These are phyloP conservation scores for Globisporangium paroecandrum DNA, from an alignment of 352 stramenopile species.

Conservation along the genomic window DNA sequence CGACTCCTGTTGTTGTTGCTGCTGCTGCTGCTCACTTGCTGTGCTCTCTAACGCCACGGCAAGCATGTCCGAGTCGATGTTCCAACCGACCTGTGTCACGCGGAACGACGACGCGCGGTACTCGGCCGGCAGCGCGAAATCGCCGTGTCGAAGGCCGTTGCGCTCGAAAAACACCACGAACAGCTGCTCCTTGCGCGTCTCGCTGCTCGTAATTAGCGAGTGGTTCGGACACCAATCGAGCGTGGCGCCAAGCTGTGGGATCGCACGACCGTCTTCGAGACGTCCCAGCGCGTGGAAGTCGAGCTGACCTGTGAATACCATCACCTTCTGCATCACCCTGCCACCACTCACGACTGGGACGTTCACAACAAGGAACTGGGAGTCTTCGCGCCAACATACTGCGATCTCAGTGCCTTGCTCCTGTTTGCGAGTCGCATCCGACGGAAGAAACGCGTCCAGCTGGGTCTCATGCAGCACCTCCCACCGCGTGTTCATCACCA, in stretches of 20 bases:
- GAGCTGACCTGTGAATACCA: conserved; percentile 58
- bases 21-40: not conserved
- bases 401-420: conserved; percentile 13
- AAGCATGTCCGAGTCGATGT: conserved; percentile 63
- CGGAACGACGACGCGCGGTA: conserved; percentile 27
- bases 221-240: conserved; percentile 79
- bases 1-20: not conserved
- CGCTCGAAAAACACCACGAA: conserved; percentile 82
- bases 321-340: conserved; percentile 32
- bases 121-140: conserved; percentile 55
- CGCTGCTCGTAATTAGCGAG: conserved; percentile 61
- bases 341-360: conserved; percentile 20
- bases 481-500: conserved; percentile 79
- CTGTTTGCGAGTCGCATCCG: conserved; percentile 15
- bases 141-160: conserved; percentile 77
- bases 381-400: conserved; percentile 73
- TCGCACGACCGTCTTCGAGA: conserved; percentile 65
- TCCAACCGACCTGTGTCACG: conserved; percentile 51
- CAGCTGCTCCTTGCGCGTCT: conserved; percentile 51
- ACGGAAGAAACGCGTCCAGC: conserved; percentile 31
- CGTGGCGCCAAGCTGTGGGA: conserved; percentile 34
- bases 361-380: conserved; percentile 63
- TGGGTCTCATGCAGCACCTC: conserved; percentile 71
- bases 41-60: conserved; percentile 41
- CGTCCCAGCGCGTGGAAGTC: conserved; percentile 59